These are phyloP conservation scores for Raffaelea ambrosiae DNA, from an alignment of 2,329 filamentous ascomycete genomes.

Conservation along the genomic window DNA sequence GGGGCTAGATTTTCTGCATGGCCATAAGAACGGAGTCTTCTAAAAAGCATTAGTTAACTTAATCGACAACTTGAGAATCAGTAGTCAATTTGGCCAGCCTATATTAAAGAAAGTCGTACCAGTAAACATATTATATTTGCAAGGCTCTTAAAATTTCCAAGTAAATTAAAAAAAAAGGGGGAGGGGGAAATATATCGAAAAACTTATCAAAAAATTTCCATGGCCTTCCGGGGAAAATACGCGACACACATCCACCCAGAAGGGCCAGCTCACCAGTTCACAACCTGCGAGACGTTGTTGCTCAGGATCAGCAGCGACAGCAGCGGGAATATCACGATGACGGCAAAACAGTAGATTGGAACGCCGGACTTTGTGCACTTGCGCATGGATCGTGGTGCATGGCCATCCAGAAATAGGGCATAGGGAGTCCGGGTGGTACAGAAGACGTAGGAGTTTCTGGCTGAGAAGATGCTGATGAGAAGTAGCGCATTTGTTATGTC, in stretches of 20 bases:
- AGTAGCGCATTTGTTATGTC: conserved; percentile 70
- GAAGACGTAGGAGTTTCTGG: conserved; percentile 57
- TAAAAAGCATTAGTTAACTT: no score
- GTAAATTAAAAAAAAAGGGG: no score
- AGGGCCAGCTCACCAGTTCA: conserved; percentile 24
- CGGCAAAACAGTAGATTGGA: not conserved
- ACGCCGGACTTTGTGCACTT: not conserved
- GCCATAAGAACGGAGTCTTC: no score
- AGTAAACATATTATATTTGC: no score
- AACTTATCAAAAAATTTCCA: no score
- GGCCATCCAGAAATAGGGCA: conserved; percentile 30
- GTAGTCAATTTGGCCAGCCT: conserved; percentile 27
- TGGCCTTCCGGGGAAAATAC: no score
- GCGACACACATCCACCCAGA: no score
- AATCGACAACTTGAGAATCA: conserved; percentile 25
- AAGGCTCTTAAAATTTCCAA: no score
- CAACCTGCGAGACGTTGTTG: conserved; percentile 24
- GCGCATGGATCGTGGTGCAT: not conserved
- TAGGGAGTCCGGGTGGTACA: conserved; percentile 51
- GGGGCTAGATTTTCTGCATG: no score
- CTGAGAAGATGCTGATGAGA: conserved; percentile 61
- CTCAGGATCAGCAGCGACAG: conserved; percentile 9
- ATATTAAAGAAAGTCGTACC: no score
- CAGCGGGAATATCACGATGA: not conserved
- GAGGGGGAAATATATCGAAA: no score